Percentiles rank a stretch among this genome's conserved stretches.
These are phyloP conservation scores for Porphyrellus cyaneotinctus DNA, from an alignment of 768 basidiomycete species.

Conservation along the genomic window DNA sequence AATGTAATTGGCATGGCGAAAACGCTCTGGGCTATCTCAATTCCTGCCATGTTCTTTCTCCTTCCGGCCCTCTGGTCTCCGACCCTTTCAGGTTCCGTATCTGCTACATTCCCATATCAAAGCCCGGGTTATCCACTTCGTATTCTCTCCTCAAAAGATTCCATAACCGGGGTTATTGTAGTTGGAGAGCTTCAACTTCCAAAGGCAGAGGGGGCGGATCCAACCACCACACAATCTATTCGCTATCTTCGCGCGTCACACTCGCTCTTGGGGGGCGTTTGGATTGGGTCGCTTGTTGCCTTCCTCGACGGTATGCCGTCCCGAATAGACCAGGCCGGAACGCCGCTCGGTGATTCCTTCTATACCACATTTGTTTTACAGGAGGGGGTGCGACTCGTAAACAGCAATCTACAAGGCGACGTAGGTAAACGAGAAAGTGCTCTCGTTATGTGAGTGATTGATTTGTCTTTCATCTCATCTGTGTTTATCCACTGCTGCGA, in stretches of 20 bases:
- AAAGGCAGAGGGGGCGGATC: conserved; percentile 24
- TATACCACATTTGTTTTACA: conserved; percentile 84
- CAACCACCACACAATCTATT: conserved; percentile 41
- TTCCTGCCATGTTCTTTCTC: conserved; percentile 36
- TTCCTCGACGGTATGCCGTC: conserved; percentile 41
- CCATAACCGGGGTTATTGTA: conserved; percentile 75
- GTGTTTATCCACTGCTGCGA: neutral
- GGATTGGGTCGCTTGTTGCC: conserved; percentile 57
- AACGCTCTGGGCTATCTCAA: conserved; percentile 12
- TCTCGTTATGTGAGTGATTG: conserved; percentile 60
- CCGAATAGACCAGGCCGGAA: conserved; percentile 49
- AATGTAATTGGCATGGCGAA: neutral
- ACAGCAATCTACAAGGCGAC: conserved; percentile 42
- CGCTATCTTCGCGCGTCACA: conserved; percentile 63
- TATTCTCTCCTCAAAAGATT: conserved; percentile 63
- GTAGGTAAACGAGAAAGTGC: conserved; percentile 45
- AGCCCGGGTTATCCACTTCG: conserved; percentile 54
- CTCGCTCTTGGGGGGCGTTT: conserved; percentile 70
- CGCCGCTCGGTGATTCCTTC: conserved; percentile 68
- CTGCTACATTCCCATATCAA: conserved; percentile 44
- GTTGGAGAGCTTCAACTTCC: conserved; percentile 69
- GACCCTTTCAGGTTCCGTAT: conserved; percentile 55
- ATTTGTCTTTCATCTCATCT: conserved; percentile 2
- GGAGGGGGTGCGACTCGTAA: conserved; percentile 73
- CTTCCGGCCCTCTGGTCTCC: conserved; percentile 46